Conservation (phyloP, 108 stramenopile genomes). For the Skeletonema tropicum region DNA sequence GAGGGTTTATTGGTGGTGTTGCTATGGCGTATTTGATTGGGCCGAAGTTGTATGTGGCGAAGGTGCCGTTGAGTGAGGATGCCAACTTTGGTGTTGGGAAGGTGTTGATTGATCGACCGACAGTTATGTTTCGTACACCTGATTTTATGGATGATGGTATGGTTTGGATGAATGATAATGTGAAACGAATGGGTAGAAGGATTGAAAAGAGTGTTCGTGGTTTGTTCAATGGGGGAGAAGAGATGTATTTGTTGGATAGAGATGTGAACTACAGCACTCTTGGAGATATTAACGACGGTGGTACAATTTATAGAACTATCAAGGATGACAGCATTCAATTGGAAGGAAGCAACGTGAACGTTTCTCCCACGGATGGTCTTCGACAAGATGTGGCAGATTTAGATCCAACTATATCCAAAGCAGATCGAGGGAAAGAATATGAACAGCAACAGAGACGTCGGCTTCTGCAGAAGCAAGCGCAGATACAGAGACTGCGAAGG, state of each 20-base stretch:
- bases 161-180: slow-evolving; percentile 15
- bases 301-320: slow-evolving; percentile 11
- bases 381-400: slow-evolving; percentile 34
- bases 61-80: slow-evolving; percentile 66
- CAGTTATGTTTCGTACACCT: slow-evolving; percentile 20
- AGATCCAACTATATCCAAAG: slow-evolving; percentile 8
- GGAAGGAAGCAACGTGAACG: slow-evolving; percentile 10
- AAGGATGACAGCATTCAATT: slow-evolving; percentile 11
- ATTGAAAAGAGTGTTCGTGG: slow-evolving; percentile 3
- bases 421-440: slow-evolving; percentile 4
- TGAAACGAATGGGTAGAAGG: slow-evolving; percentile 20
- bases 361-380: slow-evolving; percentile 31
- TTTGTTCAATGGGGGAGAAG: slow-evolving; percentile 6
- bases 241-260: slow-evolving; percentile 8
- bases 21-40: slow-evolving; percentile 81
- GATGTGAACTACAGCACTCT: slow-evolving; percentile 13
- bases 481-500: slow-evolving; percentile 5
- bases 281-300: slow-evolving; percentile 5
- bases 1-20: slow-evolving; percentile 70
- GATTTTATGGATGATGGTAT: slow-evolving; percentile 25
- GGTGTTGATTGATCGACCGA: slow-evolving; percentile 41
- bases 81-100: slow-evolving; percentile 12
- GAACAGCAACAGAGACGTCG: not conserved
- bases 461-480: not conserved
- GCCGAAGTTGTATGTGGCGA: slow-evolving; percentile 65